Conservation (phyloP, 2,329 filamentous ascomycete genomes). For the Talaromyces sp. region DNA sequence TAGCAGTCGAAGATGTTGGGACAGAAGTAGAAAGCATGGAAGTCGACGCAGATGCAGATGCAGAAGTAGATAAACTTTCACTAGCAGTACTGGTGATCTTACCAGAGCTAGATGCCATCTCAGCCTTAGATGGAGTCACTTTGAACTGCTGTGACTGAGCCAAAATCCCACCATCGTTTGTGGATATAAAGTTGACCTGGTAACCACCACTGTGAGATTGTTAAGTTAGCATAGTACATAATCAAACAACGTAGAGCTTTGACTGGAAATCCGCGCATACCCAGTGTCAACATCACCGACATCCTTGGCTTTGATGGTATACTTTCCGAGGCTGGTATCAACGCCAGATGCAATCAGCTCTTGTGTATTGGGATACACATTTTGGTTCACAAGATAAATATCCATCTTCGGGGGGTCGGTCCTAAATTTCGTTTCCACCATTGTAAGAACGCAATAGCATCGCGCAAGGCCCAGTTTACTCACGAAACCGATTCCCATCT, state of each 20-base stretch:
- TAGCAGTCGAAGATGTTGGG: constrained; percentile 17
- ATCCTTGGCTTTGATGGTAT: constrained; percentile 37
- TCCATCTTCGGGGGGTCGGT: constrained; percentile 45
- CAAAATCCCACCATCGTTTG: constrained; percentile 44
- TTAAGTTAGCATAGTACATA: neutral
- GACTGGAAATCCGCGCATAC: constrained; percentile 15
- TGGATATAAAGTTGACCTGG: constrained; percentile 47
- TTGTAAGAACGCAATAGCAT: neutral
- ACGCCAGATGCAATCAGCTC: constrained; percentile 39
- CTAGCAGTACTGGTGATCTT: constrained; percentile 29
- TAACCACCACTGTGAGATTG: constrained; percentile 37
- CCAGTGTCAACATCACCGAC: constrained; percentile 25
- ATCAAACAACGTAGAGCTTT: neutral
- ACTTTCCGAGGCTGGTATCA: constrained; percentile 38
- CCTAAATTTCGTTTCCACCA: constrained; percentile 19
- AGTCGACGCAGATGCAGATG: constrained; percentile 11
- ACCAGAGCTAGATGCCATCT: constrained; percentile 26
- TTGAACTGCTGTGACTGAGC: constrained; percentile 44
- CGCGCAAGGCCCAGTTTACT: constrained; percentile 1
- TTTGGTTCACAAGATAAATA: constrained; percentile 47
- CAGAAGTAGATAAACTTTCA: constrained; percentile 27
- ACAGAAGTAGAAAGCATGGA: constrained; percentile 21
- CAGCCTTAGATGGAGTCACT: constrained; percentile 26
- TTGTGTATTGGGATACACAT: constrained; percentile 33
- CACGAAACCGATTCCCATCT: constrained; percentile 44